phyloP scores from a whole-genome alignment of 371 early-diverging fungal genomes.

The Mucor indicus region DNA sequence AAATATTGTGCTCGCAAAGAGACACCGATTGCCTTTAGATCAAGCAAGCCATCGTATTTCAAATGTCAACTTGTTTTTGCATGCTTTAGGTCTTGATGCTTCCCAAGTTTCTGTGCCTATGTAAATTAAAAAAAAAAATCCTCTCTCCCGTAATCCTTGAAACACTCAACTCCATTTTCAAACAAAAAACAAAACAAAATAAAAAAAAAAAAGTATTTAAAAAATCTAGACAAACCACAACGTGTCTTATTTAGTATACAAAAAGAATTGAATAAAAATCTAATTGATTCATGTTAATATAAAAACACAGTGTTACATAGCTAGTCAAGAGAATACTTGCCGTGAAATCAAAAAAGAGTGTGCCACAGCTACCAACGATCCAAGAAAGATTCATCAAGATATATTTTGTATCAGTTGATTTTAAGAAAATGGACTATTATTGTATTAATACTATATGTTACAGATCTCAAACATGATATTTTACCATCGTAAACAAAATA shows the following conservation, averaged over 20 bases:
- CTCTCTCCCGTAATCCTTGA: background rate
- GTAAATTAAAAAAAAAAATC: slow-evolving; percentile 18
- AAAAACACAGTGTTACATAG: background rate
- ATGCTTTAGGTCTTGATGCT: slow-evolving; percentile 93
- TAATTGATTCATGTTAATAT: slow-evolving; percentile 6
- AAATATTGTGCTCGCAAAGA: slow-evolving; percentile 68
- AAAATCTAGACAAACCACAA: background rate
- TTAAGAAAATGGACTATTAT: slow-evolving; percentile 49
- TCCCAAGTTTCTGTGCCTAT: slow-evolving; percentile 69
- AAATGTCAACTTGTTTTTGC: slow-evolving; percentile 93
- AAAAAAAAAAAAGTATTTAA: slow-evolving; percentile 1
- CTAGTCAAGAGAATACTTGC: slow-evolving; percentile 46
- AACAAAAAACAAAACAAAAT: background rate
- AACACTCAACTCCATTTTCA: background rate
- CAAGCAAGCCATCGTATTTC: slow-evolving; percentile 68
- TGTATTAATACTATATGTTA: background rate
- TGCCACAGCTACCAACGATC: slow-evolving; percentile 48
- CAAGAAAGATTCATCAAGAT: slow-evolving; percentile 54
- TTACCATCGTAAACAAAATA: slow-evolving; percentile 12
- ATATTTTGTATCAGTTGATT: slow-evolving; percentile 38
- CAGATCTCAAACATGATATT: background rate
- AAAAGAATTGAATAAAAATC: slow-evolving; percentile 56
- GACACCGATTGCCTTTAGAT: slow-evolving; percentile 54
- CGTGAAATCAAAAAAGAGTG: slow-evolving; percentile 54
- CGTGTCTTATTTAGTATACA: slow-evolving; percentile 29